Percentiles rank a stretch among this genome's conserved stretches.
Evolutionary conservation across 1,139 yeast genomes (phyloP).

Genomic region (Hyphopichia burtonii): DNA sequence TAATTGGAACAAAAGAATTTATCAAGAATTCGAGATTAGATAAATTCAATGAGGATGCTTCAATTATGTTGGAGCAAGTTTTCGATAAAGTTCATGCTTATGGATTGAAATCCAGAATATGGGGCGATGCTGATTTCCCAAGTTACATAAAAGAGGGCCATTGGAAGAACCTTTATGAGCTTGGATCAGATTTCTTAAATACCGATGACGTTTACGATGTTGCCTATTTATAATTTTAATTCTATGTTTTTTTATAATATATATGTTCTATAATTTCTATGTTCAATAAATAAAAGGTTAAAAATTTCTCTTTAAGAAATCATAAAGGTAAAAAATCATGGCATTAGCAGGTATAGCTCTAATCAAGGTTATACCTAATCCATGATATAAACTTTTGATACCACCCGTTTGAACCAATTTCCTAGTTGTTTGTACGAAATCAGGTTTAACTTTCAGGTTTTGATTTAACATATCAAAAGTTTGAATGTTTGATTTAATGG

Average conservation of each 20-base stretch:
- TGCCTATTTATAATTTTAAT: background rate
- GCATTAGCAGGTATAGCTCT: conserved; percentile 93
- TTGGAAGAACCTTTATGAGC: conserved; percentile 21
- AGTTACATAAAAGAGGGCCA: conserved; percentile 26
- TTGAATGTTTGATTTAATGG: conserved; percentile 85
- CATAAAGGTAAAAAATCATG: conserved; percentile 77
- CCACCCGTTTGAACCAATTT: conserved; percentile 52
- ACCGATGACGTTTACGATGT: conserved; percentile 31
- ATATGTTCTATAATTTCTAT: too few relatives aligned
- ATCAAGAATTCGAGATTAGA: conserved; percentile 6
- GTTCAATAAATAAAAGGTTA: conserved; percentile 7
- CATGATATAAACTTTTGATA: conserved; percentile 70
- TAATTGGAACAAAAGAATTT: conserved; percentile 23
- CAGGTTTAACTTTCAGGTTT: conserved; percentile 5
- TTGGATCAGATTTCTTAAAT: conserved; percentile 41
- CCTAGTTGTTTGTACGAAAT: conserved; percentile 30
- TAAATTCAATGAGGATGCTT: conserved; percentile 20
- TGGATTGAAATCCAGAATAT: conserved; percentile 39
- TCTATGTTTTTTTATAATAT: background rate
- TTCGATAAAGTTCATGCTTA: conserved; percentile 35
- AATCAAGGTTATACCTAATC: conserved; percentile 76
- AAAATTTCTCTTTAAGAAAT: conserved; percentile 51
- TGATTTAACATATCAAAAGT: conserved; percentile 43
- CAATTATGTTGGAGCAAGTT: conserved; percentile 14
- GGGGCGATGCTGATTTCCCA: conserved; percentile 49